Evolutionary conservation across 495 filamentous ascomycete genomes (phyloP).

Genomic region (Pyrenula aspistea): DNA sequence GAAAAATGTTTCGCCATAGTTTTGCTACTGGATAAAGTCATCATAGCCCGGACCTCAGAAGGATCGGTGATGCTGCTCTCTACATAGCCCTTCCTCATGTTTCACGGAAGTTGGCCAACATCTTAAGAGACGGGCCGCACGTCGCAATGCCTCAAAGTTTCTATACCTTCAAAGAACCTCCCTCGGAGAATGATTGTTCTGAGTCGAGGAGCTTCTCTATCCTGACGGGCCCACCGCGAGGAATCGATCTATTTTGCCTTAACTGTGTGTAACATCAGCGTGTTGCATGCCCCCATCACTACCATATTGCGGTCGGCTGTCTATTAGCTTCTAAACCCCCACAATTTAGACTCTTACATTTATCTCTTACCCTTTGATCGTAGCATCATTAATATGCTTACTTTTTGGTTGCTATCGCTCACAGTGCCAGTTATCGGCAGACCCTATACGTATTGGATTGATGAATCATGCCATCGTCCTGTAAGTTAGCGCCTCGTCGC

Average conservation of each 20-base stretch:
- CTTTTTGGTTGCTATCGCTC: neutral
- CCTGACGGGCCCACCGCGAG: neutral
- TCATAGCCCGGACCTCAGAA: no score
- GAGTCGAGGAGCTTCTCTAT: neutral
- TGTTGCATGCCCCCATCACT: neutral
- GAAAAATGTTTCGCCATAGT: no score
- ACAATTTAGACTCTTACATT: neutral
- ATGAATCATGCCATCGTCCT: neutral
- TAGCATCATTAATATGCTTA: neutral
- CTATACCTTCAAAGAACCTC: neutral
- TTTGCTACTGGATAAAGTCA: no score
- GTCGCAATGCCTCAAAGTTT: neutral
- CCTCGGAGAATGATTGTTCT: neutral
- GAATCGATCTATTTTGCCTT: neutral
- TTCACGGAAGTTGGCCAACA: neutral
- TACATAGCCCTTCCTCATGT: neutral
- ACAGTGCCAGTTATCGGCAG: neutral
- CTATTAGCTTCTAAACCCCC: neutral
- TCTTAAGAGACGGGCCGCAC: neutral
- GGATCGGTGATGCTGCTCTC: no score
- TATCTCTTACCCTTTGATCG: neutral
- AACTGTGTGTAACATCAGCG: neutral
- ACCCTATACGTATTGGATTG: neutral
- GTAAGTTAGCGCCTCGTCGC: neutral
- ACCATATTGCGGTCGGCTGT: neutral